Conservation (phyloP, 306 rosid species). For the Begonia fuchsioides region DNA sequence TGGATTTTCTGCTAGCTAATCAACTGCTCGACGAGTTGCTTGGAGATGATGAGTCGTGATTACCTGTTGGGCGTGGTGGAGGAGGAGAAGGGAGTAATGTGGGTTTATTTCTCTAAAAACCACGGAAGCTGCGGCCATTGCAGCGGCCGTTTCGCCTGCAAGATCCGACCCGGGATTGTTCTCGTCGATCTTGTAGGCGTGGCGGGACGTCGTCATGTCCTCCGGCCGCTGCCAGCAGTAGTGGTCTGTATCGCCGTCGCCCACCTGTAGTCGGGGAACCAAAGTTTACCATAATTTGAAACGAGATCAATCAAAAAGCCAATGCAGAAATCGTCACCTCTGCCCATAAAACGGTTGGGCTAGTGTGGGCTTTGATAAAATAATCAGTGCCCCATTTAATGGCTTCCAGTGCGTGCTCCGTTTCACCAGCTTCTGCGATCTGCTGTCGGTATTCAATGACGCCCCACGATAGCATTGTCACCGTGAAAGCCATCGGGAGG, state of each 20-base stretch:
- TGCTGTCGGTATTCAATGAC: conserved; percentile 44
- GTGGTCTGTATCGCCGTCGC: conserved; percentile 74
- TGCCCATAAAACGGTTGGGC: conserved; percentile 62
- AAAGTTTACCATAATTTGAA: background rate
- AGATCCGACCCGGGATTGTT: conserved; percentile 62
- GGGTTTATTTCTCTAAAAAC: conserved; percentile 60
- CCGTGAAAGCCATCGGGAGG: conserved; percentile 74
- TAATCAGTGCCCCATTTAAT: conserved; percentile 94
- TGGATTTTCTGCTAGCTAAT: no score
- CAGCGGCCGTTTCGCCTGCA: conserved; percentile 63
- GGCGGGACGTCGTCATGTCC: conserved; percentile 75
- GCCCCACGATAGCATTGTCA: conserved; percentile 75
- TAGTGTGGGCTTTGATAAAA: conserved; percentile 72
- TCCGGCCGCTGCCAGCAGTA: conserved; percentile 93
- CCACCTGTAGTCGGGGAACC: conserved; percentile 31
- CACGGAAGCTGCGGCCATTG: conserved; percentile 63
- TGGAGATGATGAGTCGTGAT: no score
- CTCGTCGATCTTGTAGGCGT: conserved; percentile 44
- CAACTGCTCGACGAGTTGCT: no score
- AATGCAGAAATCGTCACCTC: conserved; percentile 24
- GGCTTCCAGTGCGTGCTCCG: conserved; percentile 54
- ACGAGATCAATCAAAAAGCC: background rate
- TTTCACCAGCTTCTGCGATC: conserved; percentile 41
- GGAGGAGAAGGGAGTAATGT: conserved; percentile 57
- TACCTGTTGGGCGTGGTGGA: conserved; percentile 76